A percentile compares a stretch with the other conserved stretches of the same genome.
phyloP scores from a whole-genome alignment of 192 early-diverging fungal genomes.

The Coemansia sp. region DNA sequence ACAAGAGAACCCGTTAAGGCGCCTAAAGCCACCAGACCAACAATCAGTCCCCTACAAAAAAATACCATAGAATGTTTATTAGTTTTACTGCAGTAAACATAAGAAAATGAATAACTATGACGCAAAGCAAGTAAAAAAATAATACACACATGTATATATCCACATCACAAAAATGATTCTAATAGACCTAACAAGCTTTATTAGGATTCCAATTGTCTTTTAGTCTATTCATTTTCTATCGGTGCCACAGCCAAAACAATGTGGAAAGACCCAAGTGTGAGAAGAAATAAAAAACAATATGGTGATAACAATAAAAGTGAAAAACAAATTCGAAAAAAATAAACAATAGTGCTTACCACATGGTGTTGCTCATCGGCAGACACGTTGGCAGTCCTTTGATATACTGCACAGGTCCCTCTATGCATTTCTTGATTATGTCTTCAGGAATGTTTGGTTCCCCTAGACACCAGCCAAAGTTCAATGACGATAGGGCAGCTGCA shows the following conservation, averaged over 20 bases:
- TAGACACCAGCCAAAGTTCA: slow-evolving; percentile 57
- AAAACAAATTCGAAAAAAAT: background rate
- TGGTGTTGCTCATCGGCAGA: slow-evolving; percentile 43
- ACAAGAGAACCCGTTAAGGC: slow-evolving; percentile 65
- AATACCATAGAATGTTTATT: slow-evolving; percentile 7
- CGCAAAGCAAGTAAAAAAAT: background rate
- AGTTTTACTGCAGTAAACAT: background rate
- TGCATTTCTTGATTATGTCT: slow-evolving; percentile 50
- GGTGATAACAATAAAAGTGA: background rate
- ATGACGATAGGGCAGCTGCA: slow-evolving; percentile 43
- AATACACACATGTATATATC: background rate
- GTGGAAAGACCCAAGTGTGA: background rate
- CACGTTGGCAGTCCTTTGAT: slow-evolving; percentile 42
- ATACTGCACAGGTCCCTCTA: slow-evolving; percentile 19
- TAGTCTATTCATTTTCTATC: background rate
- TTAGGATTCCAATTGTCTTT: background rate
- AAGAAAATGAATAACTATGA: background rate
- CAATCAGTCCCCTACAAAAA: slow-evolving; percentile 57
- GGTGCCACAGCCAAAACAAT: background rate
- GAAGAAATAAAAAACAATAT: background rate
- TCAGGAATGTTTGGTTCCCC: slow-evolving; percentile 60
- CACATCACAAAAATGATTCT: background rate
- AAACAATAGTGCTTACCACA: slow-evolving; percentile 49
- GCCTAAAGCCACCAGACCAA: slow-evolving; percentile 60
- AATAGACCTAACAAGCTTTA: background rate